Conservation (phyloP, 257 asterid species). For the Paraleonurus japonicus region DNA sequence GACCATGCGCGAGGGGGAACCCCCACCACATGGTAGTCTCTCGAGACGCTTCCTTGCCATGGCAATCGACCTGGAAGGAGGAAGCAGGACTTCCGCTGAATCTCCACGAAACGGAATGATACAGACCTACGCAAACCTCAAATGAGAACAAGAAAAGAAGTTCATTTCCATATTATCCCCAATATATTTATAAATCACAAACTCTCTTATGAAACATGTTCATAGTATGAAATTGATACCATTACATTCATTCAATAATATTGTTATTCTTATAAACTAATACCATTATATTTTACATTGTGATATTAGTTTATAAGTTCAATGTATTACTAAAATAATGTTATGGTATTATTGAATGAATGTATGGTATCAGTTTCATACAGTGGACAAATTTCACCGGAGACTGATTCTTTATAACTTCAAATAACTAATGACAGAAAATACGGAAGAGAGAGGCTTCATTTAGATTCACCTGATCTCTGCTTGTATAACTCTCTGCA, state of each 20-base stretch:
- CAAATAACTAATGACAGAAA: neutral
- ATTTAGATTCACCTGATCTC: constrained; percentile 81
- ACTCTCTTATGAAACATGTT: too few species aligned
- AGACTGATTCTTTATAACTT: too few species aligned
- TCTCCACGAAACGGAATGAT: constrained; percentile 99
- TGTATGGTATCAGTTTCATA: too few species aligned
- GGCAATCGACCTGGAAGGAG: constrained; percentile 97
- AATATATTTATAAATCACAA: neutral
- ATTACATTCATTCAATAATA: too few species aligned
- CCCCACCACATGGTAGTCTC: constrained; percentile 99
- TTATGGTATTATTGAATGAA: too few species aligned
- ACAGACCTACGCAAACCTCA: constrained; percentile 59
- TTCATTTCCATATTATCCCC: constrained; percentile 1
- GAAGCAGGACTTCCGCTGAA: constrained; percentile 95
- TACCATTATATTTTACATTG: too few species aligned
- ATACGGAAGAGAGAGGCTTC: neutral
- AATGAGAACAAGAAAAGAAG: constrained; percentile 12
- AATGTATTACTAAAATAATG: too few species aligned
- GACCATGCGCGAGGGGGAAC: constrained; percentile 99
- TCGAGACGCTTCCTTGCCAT: constrained; percentile 99
- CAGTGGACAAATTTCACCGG: too few species aligned
- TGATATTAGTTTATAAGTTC: too few species aligned
- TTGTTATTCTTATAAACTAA: too few species aligned
- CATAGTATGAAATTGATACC: too few species aligned
- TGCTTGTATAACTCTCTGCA: constrained; percentile 97